Evolutionary conservation across 2,329 filamentous ascomycete genomes (phyloP).

Genomic region (Tetracladium maxilliforme): DNA sequence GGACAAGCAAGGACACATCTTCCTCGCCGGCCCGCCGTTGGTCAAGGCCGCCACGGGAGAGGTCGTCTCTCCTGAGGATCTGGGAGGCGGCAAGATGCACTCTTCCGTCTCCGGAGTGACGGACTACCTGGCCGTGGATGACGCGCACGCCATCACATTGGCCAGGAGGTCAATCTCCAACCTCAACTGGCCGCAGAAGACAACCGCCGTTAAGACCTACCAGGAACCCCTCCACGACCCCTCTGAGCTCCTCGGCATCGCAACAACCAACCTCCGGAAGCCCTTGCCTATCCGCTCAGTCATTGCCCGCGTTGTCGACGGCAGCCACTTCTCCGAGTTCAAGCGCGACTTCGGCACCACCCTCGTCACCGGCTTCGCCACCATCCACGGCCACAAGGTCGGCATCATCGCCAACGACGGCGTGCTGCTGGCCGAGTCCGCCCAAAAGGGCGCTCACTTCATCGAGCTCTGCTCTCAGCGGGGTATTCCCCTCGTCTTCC

Average conservation of each 20-base stretch:
- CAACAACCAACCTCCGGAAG: conserved; percentile 76
- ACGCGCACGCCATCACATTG: conserved; percentile 79
- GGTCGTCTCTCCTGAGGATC: conserved; percentile 75
- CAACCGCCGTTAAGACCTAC: conserved; percentile 28
- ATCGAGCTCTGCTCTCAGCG: conserved; percentile 88
- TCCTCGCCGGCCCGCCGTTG: conserved; percentile 83
- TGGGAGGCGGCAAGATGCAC: conserved; percentile 83
- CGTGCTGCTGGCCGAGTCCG: conserved; percentile 79
- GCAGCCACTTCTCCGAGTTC: conserved; percentile 83
- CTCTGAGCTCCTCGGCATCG: conserved; percentile 73
- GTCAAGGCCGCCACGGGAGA: conserved; percentile 96
- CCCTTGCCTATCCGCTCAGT: conserved; percentile 80
- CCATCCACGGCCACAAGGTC: conserved; percentile 78
- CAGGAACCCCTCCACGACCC: conserved; percentile 70
- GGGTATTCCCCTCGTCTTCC: conserved; percentile 76
- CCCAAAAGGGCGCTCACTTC: conserved; percentile 91
- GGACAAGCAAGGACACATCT: conserved; percentile 90
- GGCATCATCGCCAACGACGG: conserved; percentile 95
- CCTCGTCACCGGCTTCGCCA: conserved; percentile 81
- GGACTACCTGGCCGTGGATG: conserved; percentile 88
- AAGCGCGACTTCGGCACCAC: conserved; percentile 84
- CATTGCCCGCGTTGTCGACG: conserved; percentile 85
- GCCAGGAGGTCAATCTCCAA: conserved; percentile 75
- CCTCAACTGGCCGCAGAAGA: conserved; percentile 64
- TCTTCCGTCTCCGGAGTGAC: conserved; percentile 84